Evolutionary conservation across 345 rosid genomes (phyloP).

Genomic region (Crucihimalaya himalaica): DNA sequence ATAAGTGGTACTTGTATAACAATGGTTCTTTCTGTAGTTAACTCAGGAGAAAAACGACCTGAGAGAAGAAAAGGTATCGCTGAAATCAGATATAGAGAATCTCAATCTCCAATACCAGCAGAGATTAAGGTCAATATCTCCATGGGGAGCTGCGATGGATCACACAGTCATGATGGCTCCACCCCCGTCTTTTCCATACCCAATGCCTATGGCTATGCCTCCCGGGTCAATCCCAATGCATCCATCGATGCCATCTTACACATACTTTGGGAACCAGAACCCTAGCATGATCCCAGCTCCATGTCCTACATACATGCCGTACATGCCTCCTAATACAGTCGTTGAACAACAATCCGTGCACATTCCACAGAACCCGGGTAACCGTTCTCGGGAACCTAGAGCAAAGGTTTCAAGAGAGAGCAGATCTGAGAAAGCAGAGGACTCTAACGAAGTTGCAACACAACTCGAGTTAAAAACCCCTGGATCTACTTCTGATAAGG

Average conservation of each 20-base stretch:
- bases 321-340: slow-evolving; percentile 53
- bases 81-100: slow-evolving; percentile 72
- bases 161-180: slow-evolving; percentile 76
- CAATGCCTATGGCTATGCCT: slow-evolving; percentile 77
- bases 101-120: slow-evolving; percentile 82
- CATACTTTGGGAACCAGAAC: slow-evolving; percentile 73
- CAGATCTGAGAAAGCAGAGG: slow-evolving; percentile 54
- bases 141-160: slow-evolving; percentile 73
- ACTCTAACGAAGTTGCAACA: slow-evolving; percentile 69
- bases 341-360: slow-evolving; percentile 61
- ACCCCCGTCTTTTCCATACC: slow-evolving; percentile 69
- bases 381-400: slow-evolving; percentile 51
- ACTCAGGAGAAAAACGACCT: slow-evolving; percentile 87
- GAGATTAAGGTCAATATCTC: slow-evolving; percentile 58
- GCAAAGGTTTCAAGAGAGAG: slow-evolving; percentile 60
- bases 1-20: not conserved
- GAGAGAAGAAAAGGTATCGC: slow-evolving; percentile 80
- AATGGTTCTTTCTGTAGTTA: slow-evolving; percentile 49
- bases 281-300: slow-evolving; percentile 67
- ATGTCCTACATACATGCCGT: slow-evolving; percentile 70
- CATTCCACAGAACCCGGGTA: slow-evolving; percentile 45
- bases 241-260: slow-evolving; percentile 73
- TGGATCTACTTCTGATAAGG: slow-evolving; percentile 75
- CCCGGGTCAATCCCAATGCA: slow-evolving; percentile 82
- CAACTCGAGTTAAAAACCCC: slow-evolving; percentile 91